Evolutionary conservation across 2,329 filamentous ascomycete genomes (phyloP).

Genomic region (Phaeosphaeriaceae sp.): DNA sequence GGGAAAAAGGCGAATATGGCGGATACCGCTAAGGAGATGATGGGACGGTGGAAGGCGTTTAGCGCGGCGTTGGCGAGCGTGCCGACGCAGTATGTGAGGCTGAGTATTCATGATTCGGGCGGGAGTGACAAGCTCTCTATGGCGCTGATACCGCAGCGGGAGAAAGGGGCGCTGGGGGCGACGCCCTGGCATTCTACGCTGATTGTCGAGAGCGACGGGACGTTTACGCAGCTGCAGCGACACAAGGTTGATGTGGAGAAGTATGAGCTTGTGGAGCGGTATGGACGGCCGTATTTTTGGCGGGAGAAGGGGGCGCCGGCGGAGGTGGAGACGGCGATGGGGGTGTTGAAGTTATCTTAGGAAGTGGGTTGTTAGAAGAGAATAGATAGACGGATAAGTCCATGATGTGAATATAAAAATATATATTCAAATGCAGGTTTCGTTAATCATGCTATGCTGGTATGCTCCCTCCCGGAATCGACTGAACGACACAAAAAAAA

Average conservation of each 20-base stretch:
- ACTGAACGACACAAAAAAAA: no score
- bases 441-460: no score
- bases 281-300: conserved; percentile 32
- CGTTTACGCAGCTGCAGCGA: conserved; percentile 26
- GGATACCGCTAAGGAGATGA: conserved; percentile 40
- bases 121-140: conserved; percentile 40
- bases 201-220: conserved; percentile 26
- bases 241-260: conserved; percentile 21
- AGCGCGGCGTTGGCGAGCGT: conserved; percentile 27
- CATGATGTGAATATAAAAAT: no score
- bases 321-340: conserved; percentile 4
- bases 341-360: conserved; percentile 4
- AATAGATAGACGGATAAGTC: no score
- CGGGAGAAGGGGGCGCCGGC: conserved; percentile 17
- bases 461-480: no score
- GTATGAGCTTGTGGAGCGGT: conserved; percentile 29
- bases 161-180: conserved; percentile 25
- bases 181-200: conserved; percentile 37
- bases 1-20: conserved; percentile 27
- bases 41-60: conserved; percentile 37
- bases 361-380: no score
- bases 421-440: no score
- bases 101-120: conserved; percentile 42
- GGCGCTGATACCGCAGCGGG: conserved; percentile 30
- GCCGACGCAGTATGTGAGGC: conserved; percentile 30